These are phyloP conservation scores for Euptelea pleiosperma DNA, from an alignment of 164 flowering plant genomes.

Conservation along the genomic window DNA sequence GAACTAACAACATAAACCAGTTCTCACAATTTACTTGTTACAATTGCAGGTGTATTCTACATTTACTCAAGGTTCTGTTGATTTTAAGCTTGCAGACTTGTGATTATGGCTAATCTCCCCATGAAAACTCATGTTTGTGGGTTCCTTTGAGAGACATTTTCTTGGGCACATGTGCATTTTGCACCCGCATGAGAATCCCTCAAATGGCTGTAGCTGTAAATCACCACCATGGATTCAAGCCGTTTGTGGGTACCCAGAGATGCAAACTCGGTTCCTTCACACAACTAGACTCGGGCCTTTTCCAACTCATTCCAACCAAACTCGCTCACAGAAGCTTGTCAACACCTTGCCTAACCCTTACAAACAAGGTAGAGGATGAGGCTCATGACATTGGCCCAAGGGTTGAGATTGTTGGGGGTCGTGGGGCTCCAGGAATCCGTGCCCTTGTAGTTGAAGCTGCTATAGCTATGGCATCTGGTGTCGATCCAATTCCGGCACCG, in stretches of 20 bases:
- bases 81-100: constrained; percentile 19
- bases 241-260: constrained; percentile 42
- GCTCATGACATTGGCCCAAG: constrained; percentile 24
- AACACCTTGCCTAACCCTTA: constrained; percentile 67
- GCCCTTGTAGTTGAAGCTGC: constrained; percentile 68
- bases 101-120: constrained; percentile 29
- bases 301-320: constrained; percentile 33
- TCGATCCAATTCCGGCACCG: constrained; percentile 38
- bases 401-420: constrained; percentile 55
- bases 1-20: no score
- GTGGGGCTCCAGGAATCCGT: constrained; percentile 34
- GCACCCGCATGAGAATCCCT: constrained; percentile 29
- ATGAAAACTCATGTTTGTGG: constrained; percentile 22
- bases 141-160: constrained; percentile 15
- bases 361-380: constrained; percentile 32
- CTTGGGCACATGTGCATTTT: constrained; percentile 32
- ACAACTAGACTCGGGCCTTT: constrained; percentile 35
- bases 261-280: constrained; percentile 64
- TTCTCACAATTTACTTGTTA: no score
- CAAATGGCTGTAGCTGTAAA: constrained; percentile 67
- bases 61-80: neutral
- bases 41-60: neutral
- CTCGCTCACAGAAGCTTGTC: constrained; percentile 52
- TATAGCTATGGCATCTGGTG: constrained; percentile 65
- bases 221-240: constrained; percentile 56